These are phyloP conservation scores for Phylloporus scabripes DNA, from an alignment of 768 basidiomycete species.

Conservation along the genomic window DNA sequence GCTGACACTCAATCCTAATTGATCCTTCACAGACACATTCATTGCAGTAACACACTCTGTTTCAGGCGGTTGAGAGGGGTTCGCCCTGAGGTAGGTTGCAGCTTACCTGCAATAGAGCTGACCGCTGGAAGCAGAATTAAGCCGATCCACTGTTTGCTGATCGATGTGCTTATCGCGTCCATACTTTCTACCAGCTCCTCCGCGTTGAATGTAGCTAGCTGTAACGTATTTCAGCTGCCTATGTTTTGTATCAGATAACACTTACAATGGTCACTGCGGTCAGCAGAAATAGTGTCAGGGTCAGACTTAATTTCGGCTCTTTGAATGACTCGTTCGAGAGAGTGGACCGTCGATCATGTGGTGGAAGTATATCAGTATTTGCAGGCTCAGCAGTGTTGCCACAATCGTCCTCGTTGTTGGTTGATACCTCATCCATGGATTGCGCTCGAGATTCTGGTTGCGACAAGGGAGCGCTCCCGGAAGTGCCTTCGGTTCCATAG, in stretches of 20 bases:
- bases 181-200: slow-evolving; percentile 80
- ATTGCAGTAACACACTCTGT: slow-evolving; percentile 85
- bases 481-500: background rate
- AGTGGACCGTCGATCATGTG: slow-evolving; percentile 14
- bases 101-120: slow-evolving; percentile 67
- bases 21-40: slow-evolving; percentile 81
- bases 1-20: slow-evolving; percentile 76
- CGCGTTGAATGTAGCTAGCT: slow-evolving; percentile 57
- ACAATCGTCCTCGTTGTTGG: background rate
- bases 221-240: slow-evolving; percentile 1
- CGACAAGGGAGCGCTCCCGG: slow-evolving; percentile 6
- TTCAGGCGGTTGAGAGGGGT: background rate
- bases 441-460: slow-evolving; percentile 8
- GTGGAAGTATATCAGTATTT: slow-evolving; percentile 11
- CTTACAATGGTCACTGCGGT: slow-evolving; percentile 58
- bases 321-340: slow-evolving; percentile 28
- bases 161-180: slow-evolving; percentile 62
- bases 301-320: slow-evolving; percentile 54
- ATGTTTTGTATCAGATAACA: slow-evolving; percentile 5
- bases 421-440: slow-evolving; percentile 13
- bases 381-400: slow-evolving; percentile 9
- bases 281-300: slow-evolving; percentile 51
- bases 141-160: slow-evolving; percentile 87
- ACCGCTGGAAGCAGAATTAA: slow-evolving; percentile 85
- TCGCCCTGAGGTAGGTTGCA: background rate